These are phyloP conservation scores for Mycena galericulata DNA, from an alignment of 768 basidiomycete genomes.

Conservation along the genomic window DNA sequence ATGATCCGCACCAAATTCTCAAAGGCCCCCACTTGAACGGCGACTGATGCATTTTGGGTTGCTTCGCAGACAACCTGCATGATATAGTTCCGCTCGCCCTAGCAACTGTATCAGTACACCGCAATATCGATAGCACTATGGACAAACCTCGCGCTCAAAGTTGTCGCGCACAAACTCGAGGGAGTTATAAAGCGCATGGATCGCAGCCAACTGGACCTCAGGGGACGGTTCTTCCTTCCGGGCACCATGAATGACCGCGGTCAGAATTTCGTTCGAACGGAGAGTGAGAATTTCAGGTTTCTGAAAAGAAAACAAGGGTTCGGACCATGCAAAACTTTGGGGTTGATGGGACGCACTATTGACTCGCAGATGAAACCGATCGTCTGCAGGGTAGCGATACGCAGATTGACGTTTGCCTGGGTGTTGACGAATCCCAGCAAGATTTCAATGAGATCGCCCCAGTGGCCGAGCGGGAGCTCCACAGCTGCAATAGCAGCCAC, in stretches of 20 bases:
- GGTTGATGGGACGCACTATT: slow-evolving; percentile 73
- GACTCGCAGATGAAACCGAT: slow-evolving; percentile 98
- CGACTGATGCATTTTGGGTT: slow-evolving; percentile 83
- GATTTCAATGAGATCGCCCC: slow-evolving; percentile 91
- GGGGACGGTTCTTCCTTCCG: slow-evolving; percentile 92
- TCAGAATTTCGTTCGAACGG: slow-evolving; percentile 96
- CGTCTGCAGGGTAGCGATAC: slow-evolving; percentile 90
- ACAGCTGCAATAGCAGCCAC: slow-evolving; percentile 94
- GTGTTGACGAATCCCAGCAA: slow-evolving; percentile 90
- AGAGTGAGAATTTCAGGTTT: slow-evolving; percentile 92
- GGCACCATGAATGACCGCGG: slow-evolving; percentile 98
- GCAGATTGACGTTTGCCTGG: slow-evolving; percentile 75
- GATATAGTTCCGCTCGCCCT: slow-evolving; percentile 99
- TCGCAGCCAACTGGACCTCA: slow-evolving; percentile 94
- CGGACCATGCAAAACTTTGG: slow-evolving; percentile 27
- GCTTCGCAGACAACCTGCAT: slow-evolving; percentile 99
- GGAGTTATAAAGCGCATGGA: slow-evolving; percentile 93
- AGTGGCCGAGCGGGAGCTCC: slow-evolving; percentile 89
- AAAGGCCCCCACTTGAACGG: slow-evolving; percentile 96
- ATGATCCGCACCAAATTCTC: slow-evolving; percentile 97
- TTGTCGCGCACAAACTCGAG: slow-evolving; percentile 98
- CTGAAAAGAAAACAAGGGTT: slow-evolving; percentile 54
- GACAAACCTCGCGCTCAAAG: slow-evolving; percentile 93
- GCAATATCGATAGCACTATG: slow-evolving; percentile 6
- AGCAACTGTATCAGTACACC: slow-evolving; percentile 30